Evolutionary conservation across 345 rosid species (phyloP).

Genomic region (Passiflora organensis): DNA sequence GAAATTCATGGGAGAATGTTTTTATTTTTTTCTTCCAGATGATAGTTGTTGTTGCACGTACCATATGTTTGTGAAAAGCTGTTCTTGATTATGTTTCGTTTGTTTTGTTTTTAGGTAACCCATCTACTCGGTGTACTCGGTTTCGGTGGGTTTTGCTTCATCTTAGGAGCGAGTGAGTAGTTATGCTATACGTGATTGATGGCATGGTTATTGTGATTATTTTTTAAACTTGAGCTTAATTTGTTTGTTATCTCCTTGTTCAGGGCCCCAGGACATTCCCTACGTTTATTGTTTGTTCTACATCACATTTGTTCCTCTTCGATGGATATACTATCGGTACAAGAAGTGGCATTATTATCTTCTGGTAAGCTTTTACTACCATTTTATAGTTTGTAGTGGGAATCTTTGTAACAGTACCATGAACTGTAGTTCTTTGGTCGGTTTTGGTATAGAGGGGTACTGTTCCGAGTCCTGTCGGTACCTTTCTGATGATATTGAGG

Average conservation of each 20-base stretch:
- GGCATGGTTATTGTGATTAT: background rate
- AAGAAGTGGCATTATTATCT: conserved; percentile 99
- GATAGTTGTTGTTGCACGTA: background rate
- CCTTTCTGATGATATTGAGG: no score
- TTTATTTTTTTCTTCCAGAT: background rate
- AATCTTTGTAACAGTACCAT: background rate
- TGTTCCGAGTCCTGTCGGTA: no score
- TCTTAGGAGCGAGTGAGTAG: conserved; percentile 86
- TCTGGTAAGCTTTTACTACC: conserved; percentile 49
- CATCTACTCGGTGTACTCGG: conserved; percentile 88
- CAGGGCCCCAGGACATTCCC: conserved; percentile 91
- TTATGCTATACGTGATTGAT: conserved; percentile 10
- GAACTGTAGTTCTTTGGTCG: background rate
- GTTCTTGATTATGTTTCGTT: background rate
- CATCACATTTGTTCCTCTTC: conserved; percentile 79
- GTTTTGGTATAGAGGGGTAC: no score
- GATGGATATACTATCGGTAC: conserved; percentile 94
- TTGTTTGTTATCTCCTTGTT: conserved; percentile 15
- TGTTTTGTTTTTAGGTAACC: conserved; percentile 49
- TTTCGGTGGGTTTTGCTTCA: conserved; percentile 87
- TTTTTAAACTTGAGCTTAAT: background rate
- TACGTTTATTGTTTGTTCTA: conserved; percentile 79
- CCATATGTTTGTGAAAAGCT: background rate
- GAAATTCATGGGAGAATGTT: background rate
- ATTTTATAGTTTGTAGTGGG: background rate